Evolutionary conservation across 2,329 filamentous ascomycete species (phyloP), one percentile per base, ranked within the genome.

Genomic region (Aspergillus floridensis): DNA sequence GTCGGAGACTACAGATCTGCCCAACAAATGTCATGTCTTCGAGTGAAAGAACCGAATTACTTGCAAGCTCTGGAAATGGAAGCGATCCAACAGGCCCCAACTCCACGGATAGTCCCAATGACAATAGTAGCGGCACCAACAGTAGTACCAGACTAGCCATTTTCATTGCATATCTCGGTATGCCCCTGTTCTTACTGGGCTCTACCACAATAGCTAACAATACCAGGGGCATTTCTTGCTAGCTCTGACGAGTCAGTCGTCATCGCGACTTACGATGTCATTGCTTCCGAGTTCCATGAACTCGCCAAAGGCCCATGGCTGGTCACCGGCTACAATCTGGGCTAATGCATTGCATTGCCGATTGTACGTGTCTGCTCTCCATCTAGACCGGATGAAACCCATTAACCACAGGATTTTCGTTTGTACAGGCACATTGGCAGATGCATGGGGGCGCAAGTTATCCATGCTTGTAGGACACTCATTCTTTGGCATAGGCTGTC

Each of bases 291-390:
- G 8, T 57, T 57, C 22, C 47, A 47, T 24, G 48, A 51, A n/a
- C 11, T 57, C 10, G 32, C 55, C 0, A 49, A 57, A 19, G 55
- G 29, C 16, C 47, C 55, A 31, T 50, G 47, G 48, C 32, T 50
- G 14, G 46, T 57, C 6, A 57, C 55, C 2, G 47, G 46, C 14
- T 57, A 41, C 5, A 57, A 57, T 16, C 35, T 57, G 11, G 55
- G 55, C 5, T 49, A 51, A 16, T 57, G 47, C 21, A 44, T 57
- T 46, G 48, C 55, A 19, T 26, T 57, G 8, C 55, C 55, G n/a
- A 49, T 57, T 4, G 55, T 57, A 19, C 6, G 55, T 38, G 38
- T 12, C 21, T 2, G 16, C 14, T 32, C 12, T 35, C 1, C 14
- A 44, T 19, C 2, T 5, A 19, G 1, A 16, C 8, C 5, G 26